These are phyloP conservation scores for Suhomyces pyralidae DNA, from an alignment of 805 yeast species.

Conservation along the genomic window DNA sequence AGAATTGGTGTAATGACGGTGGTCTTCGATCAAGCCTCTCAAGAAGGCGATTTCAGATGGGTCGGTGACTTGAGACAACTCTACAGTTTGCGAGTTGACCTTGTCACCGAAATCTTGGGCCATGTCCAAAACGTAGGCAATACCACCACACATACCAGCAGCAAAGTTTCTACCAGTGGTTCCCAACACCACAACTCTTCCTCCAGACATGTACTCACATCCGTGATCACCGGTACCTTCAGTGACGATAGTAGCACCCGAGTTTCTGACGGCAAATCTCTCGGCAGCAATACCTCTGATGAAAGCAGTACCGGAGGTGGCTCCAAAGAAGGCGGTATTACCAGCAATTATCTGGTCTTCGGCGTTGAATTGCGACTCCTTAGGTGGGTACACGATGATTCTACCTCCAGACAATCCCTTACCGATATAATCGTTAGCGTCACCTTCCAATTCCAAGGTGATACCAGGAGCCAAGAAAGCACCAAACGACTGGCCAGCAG, in stretches of 20 bases:
- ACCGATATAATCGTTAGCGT: conserved; percentile 96
- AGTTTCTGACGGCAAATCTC: conserved; percentile 96
- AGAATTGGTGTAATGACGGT: conserved; percentile 90
- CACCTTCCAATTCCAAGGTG: conserved; percentile 94
- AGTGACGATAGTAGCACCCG: conserved; percentile 95
- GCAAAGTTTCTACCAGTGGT: conserved; percentile 89
- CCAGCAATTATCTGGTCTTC: conserved; percentile 96
- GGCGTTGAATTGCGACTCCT: conserved; percentile 77
- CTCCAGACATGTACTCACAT: conserved; percentile 99
- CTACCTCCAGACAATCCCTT: conserved; percentile 97
- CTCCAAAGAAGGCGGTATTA: conserved; percentile 97
- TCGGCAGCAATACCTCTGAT: conserved; percentile 98
- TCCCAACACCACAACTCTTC: conserved; percentile 92
- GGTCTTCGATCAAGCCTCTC: conserved; percentile 91
- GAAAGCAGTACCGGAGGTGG: conserved; percentile 91
- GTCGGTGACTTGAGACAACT: conserved; percentile 69
- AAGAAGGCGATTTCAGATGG: conserved; percentile 92
- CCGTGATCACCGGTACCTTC: conserved; percentile 99
- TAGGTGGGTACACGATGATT: conserved; percentile 87
- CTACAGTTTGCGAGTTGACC: conserved; percentile 81
- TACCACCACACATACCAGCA: conserved; percentile 99
- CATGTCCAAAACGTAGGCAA: conserved; percentile 92
- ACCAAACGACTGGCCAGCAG: conserved; percentile 98
- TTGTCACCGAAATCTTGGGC: conserved; percentile 85
- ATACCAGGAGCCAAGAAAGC: conserved; percentile 96